phyloP scores from a whole-genome alignment of 371 early-diverging fungal genomes.

The Mucor racemosus region DNA sequence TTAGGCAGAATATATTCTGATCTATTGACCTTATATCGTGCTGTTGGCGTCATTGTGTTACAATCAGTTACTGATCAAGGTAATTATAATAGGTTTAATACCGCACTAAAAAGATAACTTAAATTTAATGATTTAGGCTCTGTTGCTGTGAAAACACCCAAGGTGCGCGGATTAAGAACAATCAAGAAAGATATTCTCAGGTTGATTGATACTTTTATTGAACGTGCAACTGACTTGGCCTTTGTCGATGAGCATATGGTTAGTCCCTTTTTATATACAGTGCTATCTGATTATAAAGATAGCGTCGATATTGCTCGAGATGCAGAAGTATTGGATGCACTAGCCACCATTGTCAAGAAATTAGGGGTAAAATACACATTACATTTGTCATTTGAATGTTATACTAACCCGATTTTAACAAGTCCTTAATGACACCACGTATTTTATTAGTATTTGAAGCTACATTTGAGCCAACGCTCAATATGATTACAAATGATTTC shows the following conservation, averaged over 20 bases:
- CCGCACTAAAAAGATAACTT: background rate
- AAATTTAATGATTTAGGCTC: constrained; percentile 1
- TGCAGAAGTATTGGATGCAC: constrained; percentile 90
- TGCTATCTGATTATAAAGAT: constrained; percentile 86
- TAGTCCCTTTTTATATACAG: constrained; percentile 89
- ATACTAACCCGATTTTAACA: background rate
- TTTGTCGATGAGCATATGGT: constrained; percentile 81
- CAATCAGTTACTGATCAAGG: constrained; percentile 71
- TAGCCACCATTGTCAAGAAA: constrained; percentile 80
- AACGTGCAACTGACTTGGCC: constrained; percentile 78
- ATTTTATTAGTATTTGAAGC: constrained; percentile 86
- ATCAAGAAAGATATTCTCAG: constrained; percentile 95
- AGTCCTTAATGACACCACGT: constrained; percentile 79
- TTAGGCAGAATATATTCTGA: constrained; percentile 88
- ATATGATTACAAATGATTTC: constrained; percentile 98
- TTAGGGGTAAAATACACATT: constrained; percentile 67
- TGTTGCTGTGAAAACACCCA: constrained; percentile 90
- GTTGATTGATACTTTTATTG: constrained; percentile 87
- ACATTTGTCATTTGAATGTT: background rate
- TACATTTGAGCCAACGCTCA: constrained; percentile 95
- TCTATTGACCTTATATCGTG: constrained; percentile 89
- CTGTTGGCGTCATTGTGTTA: constrained; percentile 85
- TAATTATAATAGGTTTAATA: background rate
- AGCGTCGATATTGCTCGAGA: constrained; percentile 90
- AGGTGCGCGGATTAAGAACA: constrained; percentile 89